These are phyloP conservation scores for Phytophthora citrophthora DNA, from an alignment of 352 stramenopile species.

Conservation along the genomic window DNA sequence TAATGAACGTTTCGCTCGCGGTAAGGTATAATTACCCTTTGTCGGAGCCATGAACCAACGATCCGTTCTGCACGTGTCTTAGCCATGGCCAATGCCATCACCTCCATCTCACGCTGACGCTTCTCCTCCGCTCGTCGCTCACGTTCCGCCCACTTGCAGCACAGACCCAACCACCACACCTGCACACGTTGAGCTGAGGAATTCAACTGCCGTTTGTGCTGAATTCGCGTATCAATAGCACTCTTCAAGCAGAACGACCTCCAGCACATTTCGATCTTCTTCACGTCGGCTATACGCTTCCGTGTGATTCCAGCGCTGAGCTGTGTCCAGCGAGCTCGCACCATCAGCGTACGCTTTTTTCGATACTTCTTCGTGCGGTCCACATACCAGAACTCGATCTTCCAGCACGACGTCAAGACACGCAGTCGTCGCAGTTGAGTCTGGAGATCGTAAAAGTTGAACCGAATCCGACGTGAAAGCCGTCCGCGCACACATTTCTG, in stretches of 20 bases:
- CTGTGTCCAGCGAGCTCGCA: slow-evolving; percentile 41
- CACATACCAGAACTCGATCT: slow-evolving; percentile 59
- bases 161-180: slow-evolving; percentile 51
- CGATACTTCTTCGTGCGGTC: slow-evolving; percentile 27
- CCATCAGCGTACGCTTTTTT: slow-evolving; percentile 32
- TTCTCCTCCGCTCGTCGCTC: slow-evolving; percentile 28
- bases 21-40: slow-evolving; percentile 31
- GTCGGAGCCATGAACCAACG: slow-evolving; percentile 35
- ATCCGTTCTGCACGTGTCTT: slow-evolving; percentile 30
- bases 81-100: slow-evolving; percentile 27
- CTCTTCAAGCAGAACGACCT: slow-evolving; percentile 30
- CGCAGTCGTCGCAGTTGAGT: slow-evolving; percentile 43
- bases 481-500: slow-evolving; percentile 58
- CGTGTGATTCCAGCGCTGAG: slow-evolving; percentile 34
- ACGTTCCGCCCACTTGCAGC: slow-evolving; percentile 44
- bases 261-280: slow-evolving; percentile 47
- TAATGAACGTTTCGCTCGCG: slow-evolving; percentile 32
- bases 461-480: slow-evolving; percentile 33
- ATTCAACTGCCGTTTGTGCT: slow-evolving; percentile 18
- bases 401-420: slow-evolving; percentile 52
- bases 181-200: slow-evolving; percentile 36
- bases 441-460: slow-evolving; percentile 56
- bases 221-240: slow-evolving; percentile 32
- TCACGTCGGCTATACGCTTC: slow-evolving; percentile 29
- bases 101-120: slow-evolving; percentile 32